Base-by-base conservation (phyloP, 78 protist species). In the Dictyostelium capitatum region DNA sequence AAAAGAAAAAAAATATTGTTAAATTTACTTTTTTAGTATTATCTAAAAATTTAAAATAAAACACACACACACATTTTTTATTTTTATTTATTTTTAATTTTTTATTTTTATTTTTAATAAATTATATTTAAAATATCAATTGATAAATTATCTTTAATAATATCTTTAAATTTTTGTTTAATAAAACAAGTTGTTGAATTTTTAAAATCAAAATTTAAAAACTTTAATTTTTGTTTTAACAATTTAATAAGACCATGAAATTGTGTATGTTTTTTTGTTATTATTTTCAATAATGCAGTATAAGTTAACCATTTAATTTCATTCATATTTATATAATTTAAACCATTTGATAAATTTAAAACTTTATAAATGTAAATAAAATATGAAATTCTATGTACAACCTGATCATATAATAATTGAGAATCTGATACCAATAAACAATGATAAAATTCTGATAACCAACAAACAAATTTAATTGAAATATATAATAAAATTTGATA, bases 41-140 rank as follows among this genome's bases (percentile, higher is more conserved):
- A 37, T 37, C 43, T 37, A 2, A 37, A 3, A 37, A 37, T 37
- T n/a, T 37, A 37, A 3, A 37, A 37, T 37, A 37, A 37, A 37
- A 37, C 43, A 37, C 43, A n/a, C 43, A 37, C 43, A 37, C n/a
- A 37, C 1, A 37, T 2, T 57, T 20, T 57, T 1, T 4, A 17
- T 20, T 20, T 56, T 3, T 54, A 7, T 54, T 17, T 56, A 20
- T 56, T n/a, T 57, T n/a, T n/a, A 20, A 54, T 17, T 54, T 57
- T 32, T 67, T 32, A 9, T 67, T 67, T 6, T n/a, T n/a, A n/a
- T n/a, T n/a, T 67, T 67, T 70, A 70, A 70, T 70, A 70, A 41
- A 41, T 70, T 3, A 70, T 70, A 70, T 70, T 70, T 41, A 70
- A 70, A 41, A 70, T 17, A 70, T 70, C 78, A 70, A 70, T 70